Conservation (phyloP, 2,329 filamentous ascomycete species). For the Trichoderma pleuroti region DNA sequence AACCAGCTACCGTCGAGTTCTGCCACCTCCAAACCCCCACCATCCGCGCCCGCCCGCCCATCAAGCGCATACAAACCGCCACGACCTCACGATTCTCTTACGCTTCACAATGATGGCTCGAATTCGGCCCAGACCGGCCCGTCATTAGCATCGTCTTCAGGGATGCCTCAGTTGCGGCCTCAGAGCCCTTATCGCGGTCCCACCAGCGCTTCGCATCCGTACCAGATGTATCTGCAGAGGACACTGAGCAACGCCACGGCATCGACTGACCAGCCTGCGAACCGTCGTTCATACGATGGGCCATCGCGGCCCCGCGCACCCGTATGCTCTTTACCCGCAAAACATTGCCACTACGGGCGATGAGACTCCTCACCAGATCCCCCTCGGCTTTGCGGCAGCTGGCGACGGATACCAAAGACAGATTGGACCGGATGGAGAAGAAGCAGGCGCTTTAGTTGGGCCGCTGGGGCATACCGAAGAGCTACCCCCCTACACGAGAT, state of each 20-base stretch:
- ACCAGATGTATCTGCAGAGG: conserved; percentile 78
- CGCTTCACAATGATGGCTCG: conserved; percentile 50
- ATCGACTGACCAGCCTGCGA: conserved; percentile 51
- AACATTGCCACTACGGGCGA: conserved; percentile 58
- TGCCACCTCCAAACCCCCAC: conserved; percentile 22
- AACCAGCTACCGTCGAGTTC: background rate
- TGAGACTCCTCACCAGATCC: conserved; percentile 49
- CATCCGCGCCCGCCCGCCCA: conserved; percentile 37
- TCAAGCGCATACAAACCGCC: conserved; percentile 57
- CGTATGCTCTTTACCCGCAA: conserved; percentile 83
- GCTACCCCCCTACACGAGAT: conserved; percentile 85
- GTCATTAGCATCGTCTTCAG: conserved; percentile 29
- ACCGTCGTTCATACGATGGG: conserved; percentile 20
- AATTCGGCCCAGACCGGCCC: conserved; percentile 24
- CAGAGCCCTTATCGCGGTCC: conserved; percentile 68
- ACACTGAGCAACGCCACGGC: conserved; percentile 67
- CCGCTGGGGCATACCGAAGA: conserved; percentile 88
- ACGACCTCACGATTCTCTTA: conserved; percentile 46
- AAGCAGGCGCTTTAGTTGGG: conserved; percentile 80
- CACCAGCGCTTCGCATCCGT: conserved; percentile 76
- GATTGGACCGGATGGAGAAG: conserved; percentile 76
- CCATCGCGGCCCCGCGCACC: conserved; percentile 65
- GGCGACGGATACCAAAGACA: conserved; percentile 66
- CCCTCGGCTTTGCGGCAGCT: conserved; percentile 71
- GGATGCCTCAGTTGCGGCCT: conserved; percentile 38